These are phyloP conservation scores for Globisporangium okanoganense DNA, from an alignment of 352 stramenopile species.

Conservation along the genomic window DNA sequence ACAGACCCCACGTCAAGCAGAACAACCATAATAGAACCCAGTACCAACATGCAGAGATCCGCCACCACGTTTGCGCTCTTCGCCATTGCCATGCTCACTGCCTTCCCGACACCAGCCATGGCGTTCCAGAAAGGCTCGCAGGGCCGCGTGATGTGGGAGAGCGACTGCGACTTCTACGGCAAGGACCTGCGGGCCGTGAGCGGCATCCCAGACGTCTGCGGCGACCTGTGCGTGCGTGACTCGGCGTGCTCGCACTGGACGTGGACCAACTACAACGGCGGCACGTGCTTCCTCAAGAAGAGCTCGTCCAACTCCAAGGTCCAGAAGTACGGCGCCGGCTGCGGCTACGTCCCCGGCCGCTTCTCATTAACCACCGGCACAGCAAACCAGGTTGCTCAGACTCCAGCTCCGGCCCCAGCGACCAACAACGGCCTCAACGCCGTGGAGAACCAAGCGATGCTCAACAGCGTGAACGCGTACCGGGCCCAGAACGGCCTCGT, in stretches of 20 bases:
- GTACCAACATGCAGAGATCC: constrained; percentile 15
- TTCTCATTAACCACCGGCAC: background rate
- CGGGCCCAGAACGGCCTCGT: constrained; percentile 28
- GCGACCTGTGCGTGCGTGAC: constrained; percentile 25
- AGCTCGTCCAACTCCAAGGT: background rate
- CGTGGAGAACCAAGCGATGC: constrained; percentile 35
- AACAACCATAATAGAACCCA: background rate
- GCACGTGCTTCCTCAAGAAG: constrained; percentile 61
- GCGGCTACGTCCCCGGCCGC: constrained; percentile 34
- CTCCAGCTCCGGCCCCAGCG: background rate
- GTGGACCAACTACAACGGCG: constrained; percentile 48
- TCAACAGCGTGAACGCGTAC: constrained; percentile 44
- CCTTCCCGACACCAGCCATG: background rate
- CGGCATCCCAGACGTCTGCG: constrained; percentile 32
- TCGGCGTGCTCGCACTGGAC: constrained; percentile 59
- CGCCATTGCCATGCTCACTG: background rate
- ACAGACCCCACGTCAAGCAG: background rate
- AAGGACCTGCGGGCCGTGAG: constrained; percentile 20
- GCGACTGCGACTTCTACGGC: constrained; percentile 43
- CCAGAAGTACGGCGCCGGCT: constrained; percentile 19
- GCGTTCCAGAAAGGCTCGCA: constrained; percentile 30
- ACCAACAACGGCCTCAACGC: constrained; percentile 28
- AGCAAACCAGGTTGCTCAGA: background rate
- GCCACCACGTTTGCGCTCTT: constrained; percentile 14
- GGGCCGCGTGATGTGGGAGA: constrained; percentile 39